Percentiles rank a stretch among this genome's conserved stretches.
phyloP scores from a whole-genome alignment of 805 yeast species.

The Candida yuanshanica region DNA sequence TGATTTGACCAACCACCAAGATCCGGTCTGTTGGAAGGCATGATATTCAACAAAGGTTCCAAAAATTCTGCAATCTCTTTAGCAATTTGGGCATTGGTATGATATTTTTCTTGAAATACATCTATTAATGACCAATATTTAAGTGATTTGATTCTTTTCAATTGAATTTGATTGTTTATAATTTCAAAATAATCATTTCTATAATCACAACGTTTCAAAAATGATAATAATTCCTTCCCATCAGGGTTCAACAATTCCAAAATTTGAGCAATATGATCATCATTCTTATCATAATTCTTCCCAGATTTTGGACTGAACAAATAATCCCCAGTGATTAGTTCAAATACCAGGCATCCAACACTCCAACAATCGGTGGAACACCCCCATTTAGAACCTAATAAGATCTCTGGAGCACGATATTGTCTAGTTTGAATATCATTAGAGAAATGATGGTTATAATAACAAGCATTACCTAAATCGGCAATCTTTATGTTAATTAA shows the following conservation, averaged over 20 bases:
- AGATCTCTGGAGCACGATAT: slow-evolving; percentile 59
- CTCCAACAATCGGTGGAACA: slow-evolving; percentile 61
- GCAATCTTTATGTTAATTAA: slow-evolving; percentile 45
- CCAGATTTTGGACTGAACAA: slow-evolving; percentile 57
- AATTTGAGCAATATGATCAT: slow-evolving; percentile 59
- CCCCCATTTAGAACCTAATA: slow-evolving; percentile 55
- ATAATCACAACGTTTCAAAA: slow-evolving; percentile 34
- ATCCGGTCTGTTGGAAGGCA: slow-evolving; percentile 46
- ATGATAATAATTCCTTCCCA: slow-evolving; percentile 30
- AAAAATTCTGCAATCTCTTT: slow-evolving; percentile 41
- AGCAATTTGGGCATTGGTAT: slow-evolving; percentile 51
- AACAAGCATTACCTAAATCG: slow-evolving; percentile 68
- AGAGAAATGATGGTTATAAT: slow-evolving; percentile 56
- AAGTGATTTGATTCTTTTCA: slow-evolving; percentile 60
- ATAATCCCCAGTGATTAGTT: slow-evolving; percentile 55
- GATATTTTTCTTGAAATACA: slow-evolving; percentile 72
- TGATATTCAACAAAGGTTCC: slow-evolving; percentile 42
- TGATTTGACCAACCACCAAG: slow-evolving; percentile 49
- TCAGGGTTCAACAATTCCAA: slow-evolving; percentile 42
- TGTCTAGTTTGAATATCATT: slow-evolving; percentile 67
- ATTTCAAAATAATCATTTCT: slow-evolving; percentile 44
- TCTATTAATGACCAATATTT: slow-evolving; percentile 73
- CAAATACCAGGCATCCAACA: slow-evolving; percentile 52
- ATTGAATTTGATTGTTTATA: neutral
- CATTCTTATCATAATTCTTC: slow-evolving; percentile 41